phyloP scores from a whole-genome alignment of 345 rosid genomes.

The Salix suchowensis region DNA sequence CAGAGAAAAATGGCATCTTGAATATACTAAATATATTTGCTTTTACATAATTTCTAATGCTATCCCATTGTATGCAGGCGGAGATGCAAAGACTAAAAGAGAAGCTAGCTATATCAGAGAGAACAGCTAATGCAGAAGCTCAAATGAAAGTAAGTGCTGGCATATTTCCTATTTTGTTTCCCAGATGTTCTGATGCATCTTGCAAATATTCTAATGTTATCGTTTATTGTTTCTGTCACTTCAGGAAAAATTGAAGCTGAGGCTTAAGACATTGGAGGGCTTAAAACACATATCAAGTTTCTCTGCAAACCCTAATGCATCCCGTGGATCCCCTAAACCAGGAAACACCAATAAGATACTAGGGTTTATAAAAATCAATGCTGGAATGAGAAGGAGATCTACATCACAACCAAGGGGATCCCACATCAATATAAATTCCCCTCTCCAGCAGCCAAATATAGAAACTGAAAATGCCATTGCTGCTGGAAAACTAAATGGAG shows the following conservation, averaged over 20 bases:
- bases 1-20: background rate
- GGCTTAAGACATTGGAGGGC: conserved; percentile 73
- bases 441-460: conserved; percentile 36
- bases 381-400: conserved; percentile 64
- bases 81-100: conserved; percentile 86
- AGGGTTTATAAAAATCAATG: conserved; percentile 59
- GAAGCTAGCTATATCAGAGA: conserved; percentile 64
- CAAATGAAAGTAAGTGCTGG: conserved; percentile 61
- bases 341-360: conserved; percentile 58
- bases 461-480: conserved; percentile 21
- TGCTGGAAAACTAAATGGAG: conserved; percentile 14
- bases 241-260: conserved; percentile 76
- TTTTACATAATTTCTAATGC: background rate
- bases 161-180: background rate
- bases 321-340: conserved; percentile 37
- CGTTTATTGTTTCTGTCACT: background rate
- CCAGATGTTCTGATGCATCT: background rate
- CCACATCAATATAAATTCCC: conserved; percentile 31
- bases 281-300: conserved; percentile 38
- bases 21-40: background rate
- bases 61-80: conserved; percentile 39
- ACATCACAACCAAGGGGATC: conserved; percentile 64
- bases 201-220: background rate
- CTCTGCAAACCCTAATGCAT: conserved; percentile 15
- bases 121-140: conserved; percentile 89